Evolutionary conservation across 1,284 basidiomycete species (phyloP), one percentile per base, ranked within the genome.

Genomic region (Mrakiaceae sp.): DNA sequence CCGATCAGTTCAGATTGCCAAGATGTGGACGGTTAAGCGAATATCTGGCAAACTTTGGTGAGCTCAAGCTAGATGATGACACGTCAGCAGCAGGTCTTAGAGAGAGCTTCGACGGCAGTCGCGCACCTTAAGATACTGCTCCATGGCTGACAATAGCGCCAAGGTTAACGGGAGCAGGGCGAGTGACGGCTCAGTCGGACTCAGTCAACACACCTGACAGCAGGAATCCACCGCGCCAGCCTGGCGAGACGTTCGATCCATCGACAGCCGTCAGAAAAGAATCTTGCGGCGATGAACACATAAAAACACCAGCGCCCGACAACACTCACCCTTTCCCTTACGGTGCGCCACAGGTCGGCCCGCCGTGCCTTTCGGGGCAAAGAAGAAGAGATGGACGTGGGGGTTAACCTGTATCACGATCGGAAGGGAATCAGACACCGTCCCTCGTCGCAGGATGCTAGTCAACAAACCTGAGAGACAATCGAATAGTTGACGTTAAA

Each of bases 301-400:
- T 43, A 53, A 48, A 64, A 40, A 14, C 72, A 72, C 5, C 62
- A 9, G 44, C 49, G 43, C 14, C 10, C 27, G 27, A 27, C 27
- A 27, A 27, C 11, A 47, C 70, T 51, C 67, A 85, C 88, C 93
- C 83, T 91, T 94, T 64, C 90, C 90, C 73, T 88, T 90, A 12
- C 90, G 81, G 75, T 94, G 91, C 5, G 90, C 89, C 1, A 97
- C 94, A 0, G 94, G 94, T 50, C 71, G 69, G 49, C 70, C 70
- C 60, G 94, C 91, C 0, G 92, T 91, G 4, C 95, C 95, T 70
- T 90, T 82, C 44, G 92, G 88, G 0, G 91, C 91, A 72, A 97
- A 98, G 78, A 96, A 95, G 79, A 98, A 98, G n/a, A 98, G 72
- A 75, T 98, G 95, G 10, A 98, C 91, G 74, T 98, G 96, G 0